phyloP scores from a whole-genome alignment of 1,284 basidiomycete genomes.

The Apiotrichum porosum region DNA sequence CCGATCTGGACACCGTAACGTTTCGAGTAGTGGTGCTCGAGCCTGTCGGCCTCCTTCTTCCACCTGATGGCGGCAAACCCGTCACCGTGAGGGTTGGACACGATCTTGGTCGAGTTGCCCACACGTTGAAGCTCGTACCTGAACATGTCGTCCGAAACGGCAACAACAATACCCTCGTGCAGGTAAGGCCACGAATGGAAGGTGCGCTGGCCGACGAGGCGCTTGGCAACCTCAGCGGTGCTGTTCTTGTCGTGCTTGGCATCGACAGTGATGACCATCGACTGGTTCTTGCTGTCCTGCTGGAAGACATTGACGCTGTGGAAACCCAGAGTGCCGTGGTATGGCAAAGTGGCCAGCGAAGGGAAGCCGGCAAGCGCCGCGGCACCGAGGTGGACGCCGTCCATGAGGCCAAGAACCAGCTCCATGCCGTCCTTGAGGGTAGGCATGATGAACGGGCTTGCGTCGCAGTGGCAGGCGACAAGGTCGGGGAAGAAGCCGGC shows the following conservation, averaged over 20 bases:
- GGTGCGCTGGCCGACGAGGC: slow-evolving; percentile 69
- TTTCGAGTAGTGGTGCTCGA: slow-evolving; percentile 85
- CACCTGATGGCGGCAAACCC: slow-evolving; percentile 63
- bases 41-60: slow-evolving; percentile 71
- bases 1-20: slow-evolving; percentile 81
- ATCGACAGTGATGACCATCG: slow-evolving; percentile 81
- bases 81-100: slow-evolving; percentile 68
- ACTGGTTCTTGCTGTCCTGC: slow-evolving; percentile 80
- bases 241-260: slow-evolving; percentile 65
- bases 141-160: slow-evolving; percentile 81
- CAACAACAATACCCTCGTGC: slow-evolving; percentile 81
- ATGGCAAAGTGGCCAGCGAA: slow-evolving; percentile 81
- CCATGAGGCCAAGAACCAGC: slow-evolving; percentile 77
- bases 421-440: slow-evolving; percentile 75
- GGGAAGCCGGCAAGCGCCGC: slow-evolving; percentile 93
- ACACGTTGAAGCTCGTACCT: slow-evolving; percentile 68
- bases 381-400: slow-evolving; percentile 81
- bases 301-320: slow-evolving; percentile 95
- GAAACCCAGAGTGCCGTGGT: slow-evolving; percentile 68
- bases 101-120: slow-evolving; percentile 56
- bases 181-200: slow-evolving; percentile 93
- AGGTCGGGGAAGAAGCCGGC: slow-evolving; percentile 93
- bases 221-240: slow-evolving; percentile 66
- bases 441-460: slow-evolving; percentile 79
- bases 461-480: slow-evolving; percentile 71